Evolutionary conservation across 805 yeast species (phyloP), one percentile per base, ranked within the genome.

Genomic region (Tetrapisispora nanseiensis): DNA sequence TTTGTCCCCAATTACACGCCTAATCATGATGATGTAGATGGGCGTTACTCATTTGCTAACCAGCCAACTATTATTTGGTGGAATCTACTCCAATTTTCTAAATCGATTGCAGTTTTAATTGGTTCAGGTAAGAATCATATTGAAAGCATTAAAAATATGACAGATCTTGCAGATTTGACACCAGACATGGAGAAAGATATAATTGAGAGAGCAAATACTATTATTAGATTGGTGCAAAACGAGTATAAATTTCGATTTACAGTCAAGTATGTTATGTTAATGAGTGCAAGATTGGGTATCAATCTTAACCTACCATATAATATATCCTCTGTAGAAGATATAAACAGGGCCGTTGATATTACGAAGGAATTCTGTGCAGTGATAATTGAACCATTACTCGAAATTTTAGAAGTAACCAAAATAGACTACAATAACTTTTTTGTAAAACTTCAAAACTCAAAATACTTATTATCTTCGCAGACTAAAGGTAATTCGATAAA

Each of bases 21-120:
- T 2, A 90, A 92, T 57, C 86, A 86, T 43, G 97, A 87, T 55
- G 98, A 92, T 61, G 72, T 70, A 33, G 65, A 67, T 38, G 58
- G 67, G 15, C 69, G 96, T 35, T 90, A 92, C 59, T 76, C 86
- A 7, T 89, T 82, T 63, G 72, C 72, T n/a, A 86, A 84, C 54
- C 81, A 86, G 10, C 97, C 97, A 0, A 73, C 80, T 21, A 76
- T 89, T 0, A 78, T 90, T 35, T 86, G 95, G 95, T 90, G 95
- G 94, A 92, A 90, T 59, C 68, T 90, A 56, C 76, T 84, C 1
- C 74, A 90, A 47, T 67, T 89, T 18, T 96, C 90, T 3, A 95
- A 92, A 57, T 78, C 81, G 40, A 58, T 92, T 46, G 89, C 86
- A 0, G 87, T 84, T 55, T 67, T 89, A 19, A 67, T 89, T 28